Base-by-base conservation (phyloP, 441 rosid genomes). In the Euphorbia corollata region DNA sequence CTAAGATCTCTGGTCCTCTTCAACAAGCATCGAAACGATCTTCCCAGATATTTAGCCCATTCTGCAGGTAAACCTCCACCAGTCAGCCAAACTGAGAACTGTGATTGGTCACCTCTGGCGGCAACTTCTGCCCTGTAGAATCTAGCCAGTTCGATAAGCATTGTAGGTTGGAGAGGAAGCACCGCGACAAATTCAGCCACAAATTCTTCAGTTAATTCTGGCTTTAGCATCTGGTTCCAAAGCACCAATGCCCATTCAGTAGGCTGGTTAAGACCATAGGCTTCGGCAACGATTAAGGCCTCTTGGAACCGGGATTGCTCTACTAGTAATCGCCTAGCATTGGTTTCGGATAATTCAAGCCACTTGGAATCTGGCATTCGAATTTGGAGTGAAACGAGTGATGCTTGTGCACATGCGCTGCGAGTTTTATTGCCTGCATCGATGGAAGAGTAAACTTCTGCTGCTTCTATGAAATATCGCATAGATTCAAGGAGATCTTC, bases 381-480 rank as follows among this genome's bases (percentile, higher is more conserved):
- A 72, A 94, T 94, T 80, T 94, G 98, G 74, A 95, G 96, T 67
- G 98, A 95, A 73, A 95, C 90, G 22, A 95, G 92, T 50, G 97
- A 92, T 70, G 99, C 99, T 69, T 83, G 91, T 45, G 90, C 96
- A 73, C 96, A 95, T 58, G 96, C 91, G 70, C 82, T 77, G 54
- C 87, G 80, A 39, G 99, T 91, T 79, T 91, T 95, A 72, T 87
- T 90, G 71, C 98, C 99, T 56, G 98, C 98, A 79, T 95, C 99
- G 67, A 90, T 84, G 43, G 97, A 88, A 36, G 94, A 81, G 82
- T 84, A 88, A 69, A 90, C 98, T 82, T 90, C 95, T 58, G 96
- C 99, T 61, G 98, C 98, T 84, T 91, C 96, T 64, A 95, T 95
- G 80, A 80, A 95, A 76, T 85, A 90, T 38, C 86, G 89, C 99